Evolutionary conservation across 169 alveolate species (phyloP), one percentile per base, ranked within the genome.

Genomic region (Toxoplasma gondii): DNA sequence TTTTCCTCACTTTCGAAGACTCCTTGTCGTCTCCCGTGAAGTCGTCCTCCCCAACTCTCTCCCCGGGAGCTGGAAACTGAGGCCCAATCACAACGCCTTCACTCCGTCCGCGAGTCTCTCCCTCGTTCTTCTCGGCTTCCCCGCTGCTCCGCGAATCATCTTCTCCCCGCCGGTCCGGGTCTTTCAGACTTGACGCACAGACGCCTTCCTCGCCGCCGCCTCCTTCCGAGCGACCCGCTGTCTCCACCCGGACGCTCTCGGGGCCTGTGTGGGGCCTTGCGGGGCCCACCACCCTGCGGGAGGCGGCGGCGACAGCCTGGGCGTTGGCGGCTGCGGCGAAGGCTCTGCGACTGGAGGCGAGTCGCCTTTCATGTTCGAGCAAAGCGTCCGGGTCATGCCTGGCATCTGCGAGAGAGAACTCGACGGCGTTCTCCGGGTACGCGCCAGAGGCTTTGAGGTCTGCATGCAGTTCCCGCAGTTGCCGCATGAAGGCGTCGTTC

Each of bases 401-500:
- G 74, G 74, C n/a, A 45, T 78, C 39, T 17, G 88, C 38, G 34
- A 53, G 93, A 27, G 64, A 74, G 45, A 80, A 90, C 29, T 10
- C 81, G 36, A 44, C n/a, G 45, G 92, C 49, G 90, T 84, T 58
- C 82, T 90, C 36, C 45, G 69, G 69, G 9, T 45, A 83, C 16
- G 49, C 45, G 39, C 78, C 64, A 58, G 93, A 22, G 44, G n/a
- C 67, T 45, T 29, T 43, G 54, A 93, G 92, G 43, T 74, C 41
- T 34, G 70, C 88, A 43, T 93, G 36, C 0, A 93, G 95, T 38
- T 36, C 53, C 31, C 58, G 82, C 31, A 96, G 96, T 91, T 96
- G 97, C 83, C 64, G 67, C 87, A 97, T 94, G 94, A 98, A 98
- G 38, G 98, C 97, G 58, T 96, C 96, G 82, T 97, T 97, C 4